Evolutionary conservation across 176 grass and related monocot genomes (phyloP), one percentile per base, ranked within the genome.

Genomic region (Puccinellia tenuiflora): DNA sequence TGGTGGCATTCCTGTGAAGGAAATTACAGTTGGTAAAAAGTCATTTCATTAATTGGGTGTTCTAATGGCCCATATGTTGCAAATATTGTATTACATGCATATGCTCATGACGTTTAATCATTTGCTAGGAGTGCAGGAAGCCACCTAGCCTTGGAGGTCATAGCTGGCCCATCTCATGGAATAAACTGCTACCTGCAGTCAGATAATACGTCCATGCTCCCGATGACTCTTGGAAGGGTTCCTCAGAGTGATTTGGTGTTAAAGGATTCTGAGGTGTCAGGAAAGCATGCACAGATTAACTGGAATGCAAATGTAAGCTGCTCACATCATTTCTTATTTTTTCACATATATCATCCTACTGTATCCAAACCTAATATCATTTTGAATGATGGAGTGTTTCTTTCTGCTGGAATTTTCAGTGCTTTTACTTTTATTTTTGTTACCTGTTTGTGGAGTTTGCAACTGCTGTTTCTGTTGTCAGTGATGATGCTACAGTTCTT

Each of bases 231-330:
- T 80, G 92, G 92, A 69, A 88, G 92, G 71, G 84, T 94, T 82
- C 73, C 84, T 46, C 77, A 90, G 85, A 83, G 78, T 78, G 79
- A 81, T 75, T 82, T 94, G 28, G 15, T 91, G 45, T 71, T 94
- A 53, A 91, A 94, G 70, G 92, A 94, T 78, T 91, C 92, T 18
- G 89, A 94, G 53, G 92, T 94, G 59, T 94, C 92, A 56, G 87
- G 87, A 81, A 94, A 85, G 64, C 92, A 94, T 91, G 92, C 92
- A 33, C 45, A 54, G 68, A 87, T 94, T 60, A 87, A 89, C 78
- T 94, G 86, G 86, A 94, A 94, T 63, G 43, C 60, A 33, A 85
- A 87, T 65, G 92, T 94, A 91, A 88, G 81, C 53, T 34, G 73
- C 78, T 69, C 10, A n/a, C 24, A 53, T 20, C 21, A 11, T 80